Percentiles rank a stretch among this genome's conserved stretches.
These are phyloP conservation scores for Venustampulla echinocandica DNA, from an alignment of 495 filamentous ascomycete genomes.

Conservation along the genomic window DNA sequence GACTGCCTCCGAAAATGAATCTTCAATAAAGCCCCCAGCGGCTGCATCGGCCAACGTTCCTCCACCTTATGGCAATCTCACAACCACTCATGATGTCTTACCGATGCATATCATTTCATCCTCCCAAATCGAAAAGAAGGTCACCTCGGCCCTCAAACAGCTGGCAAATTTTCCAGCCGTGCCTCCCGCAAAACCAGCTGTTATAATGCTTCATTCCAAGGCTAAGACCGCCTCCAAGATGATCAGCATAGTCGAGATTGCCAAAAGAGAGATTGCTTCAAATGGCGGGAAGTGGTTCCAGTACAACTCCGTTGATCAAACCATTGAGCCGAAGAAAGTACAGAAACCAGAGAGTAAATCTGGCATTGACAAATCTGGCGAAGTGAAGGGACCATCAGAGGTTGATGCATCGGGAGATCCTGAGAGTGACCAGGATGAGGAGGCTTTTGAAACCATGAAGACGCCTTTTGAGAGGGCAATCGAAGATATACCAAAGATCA, in stretches of 20 bases:
- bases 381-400: not conserved
- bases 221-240: constrained; percentile 46
- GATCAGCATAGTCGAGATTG: constrained; percentile 55
- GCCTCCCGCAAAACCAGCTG: constrained; percentile 20
- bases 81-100: constrained; percentile 8
- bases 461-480: constrained; percentile 37
- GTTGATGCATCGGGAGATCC: constrained; percentile 6
- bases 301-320: constrained; percentile 43
- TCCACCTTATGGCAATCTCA: constrained; percentile 1
- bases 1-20: too few relatives aligned
- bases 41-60: not conserved
- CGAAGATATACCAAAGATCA: constrained; percentile 16
- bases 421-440: constrained; percentile 27
- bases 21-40: too few relatives aligned
- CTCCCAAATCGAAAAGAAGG: constrained; percentile 46
- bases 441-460: constrained; percentile 49
- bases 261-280: constrained; percentile 48
- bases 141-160: constrained; percentile 33
- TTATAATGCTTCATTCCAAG: constrained; percentile 44
- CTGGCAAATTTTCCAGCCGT: constrained; percentile 30
- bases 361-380: constrained; percentile 38
- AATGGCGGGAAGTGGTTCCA: constrained; percentile 49
- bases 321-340: constrained; percentile 19
- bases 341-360: constrained; percentile 31
- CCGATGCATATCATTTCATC: constrained; percentile 41